Base-by-base conservation (phyloP, 1,284 basidiomycete species). In the Leccinum subatratum region DNA sequence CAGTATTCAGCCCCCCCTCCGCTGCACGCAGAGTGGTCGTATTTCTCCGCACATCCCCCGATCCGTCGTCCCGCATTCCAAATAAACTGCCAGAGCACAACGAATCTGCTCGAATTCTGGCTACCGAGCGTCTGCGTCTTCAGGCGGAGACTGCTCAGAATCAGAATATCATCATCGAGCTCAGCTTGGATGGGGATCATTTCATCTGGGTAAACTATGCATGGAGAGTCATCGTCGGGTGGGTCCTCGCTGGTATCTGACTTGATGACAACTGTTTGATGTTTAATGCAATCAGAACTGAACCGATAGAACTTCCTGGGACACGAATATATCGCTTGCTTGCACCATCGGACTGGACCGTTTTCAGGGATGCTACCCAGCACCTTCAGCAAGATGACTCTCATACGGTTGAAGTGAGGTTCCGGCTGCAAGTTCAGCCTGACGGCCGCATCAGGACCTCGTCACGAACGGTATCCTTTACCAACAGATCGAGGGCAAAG, bases 401-500 rank as follows among this genome's bases (percentile, higher is more conserved):
- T 30, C 94, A 95, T 74, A 99, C 96, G 0, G 89, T 98, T 61
- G 95, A 99, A 77, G 91, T 93, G 60, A 88, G 88, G 61, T 98
- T 99, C 82, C 90, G 90, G 67, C 85, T 98, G 58, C 88, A 90
- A 71, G 83, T 95, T 65, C 85, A 88, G 67, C 82, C 86, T 2
- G 84, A 83, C 37, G 78, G 82, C 56, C 86, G n/a, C n/a, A 89
- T 65, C 81, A 82, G 45, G 87, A 89, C 64, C 74, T 79, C 39
- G 78, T 75, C 32, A 37, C 77, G 28, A 77, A 78, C 59, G 82
- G 84, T 77, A 78, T 83, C 70, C 80, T 90, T 72, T 95, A 90
- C 77, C 92, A 94, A 76, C 87, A 88, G 73, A 96, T 99, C 89
- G 95, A 98, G 73, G 97, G 94, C 51, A 97, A 97, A 75, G 97